phyloP scores from a whole-genome alignment of 2,329 filamentous ascomycete species.

The Hymenoscyphus scutula region DNA sequence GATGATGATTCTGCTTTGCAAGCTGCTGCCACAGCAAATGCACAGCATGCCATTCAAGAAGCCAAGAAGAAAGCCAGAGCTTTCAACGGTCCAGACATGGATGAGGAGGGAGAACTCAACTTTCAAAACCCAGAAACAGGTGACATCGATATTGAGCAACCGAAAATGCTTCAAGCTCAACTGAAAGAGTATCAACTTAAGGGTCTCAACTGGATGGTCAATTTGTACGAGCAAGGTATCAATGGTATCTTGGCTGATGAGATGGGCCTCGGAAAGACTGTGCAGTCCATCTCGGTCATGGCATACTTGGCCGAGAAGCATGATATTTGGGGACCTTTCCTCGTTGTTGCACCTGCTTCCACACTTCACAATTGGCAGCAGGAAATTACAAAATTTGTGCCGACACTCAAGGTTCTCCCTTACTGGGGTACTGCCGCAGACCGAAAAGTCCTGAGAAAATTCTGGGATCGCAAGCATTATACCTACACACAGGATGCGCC shows the following conservation, averaged over 20 bases:
- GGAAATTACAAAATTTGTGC: slow-evolving; percentile 93
- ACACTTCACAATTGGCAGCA: slow-evolving; percentile 99
- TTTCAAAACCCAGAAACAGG: slow-evolving; percentile 98
- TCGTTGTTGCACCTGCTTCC: slow-evolving; percentile 93
- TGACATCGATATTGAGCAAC: slow-evolving; percentile 90
- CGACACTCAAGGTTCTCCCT: slow-evolving; percentile 88
- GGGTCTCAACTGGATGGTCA: slow-evolving; percentile 98
- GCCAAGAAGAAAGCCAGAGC: slow-evolving; percentile 89
- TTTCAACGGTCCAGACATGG: slow-evolving; percentile 78
- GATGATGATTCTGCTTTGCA: slow-evolving; percentile 83
- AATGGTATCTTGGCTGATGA: slow-evolving; percentile 98
- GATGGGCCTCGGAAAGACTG: slow-evolving; percentile 99
- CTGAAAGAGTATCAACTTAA: slow-evolving; percentile 99
- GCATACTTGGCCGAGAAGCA: slow-evolving; percentile 95
- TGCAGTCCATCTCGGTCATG: slow-evolving; percentile 99
- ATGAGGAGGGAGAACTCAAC: slow-evolving; percentile 97
- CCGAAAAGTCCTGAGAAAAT: slow-evolving; percentile 93
- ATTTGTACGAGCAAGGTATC: slow-evolving; percentile 98
- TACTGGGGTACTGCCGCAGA: slow-evolving; percentile 97
- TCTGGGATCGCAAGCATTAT: slow-evolving; percentile 97
- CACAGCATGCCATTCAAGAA: slow-evolving; percentile 91
- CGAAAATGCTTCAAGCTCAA: slow-evolving; percentile 87
- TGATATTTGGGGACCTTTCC: slow-evolving; percentile 96
- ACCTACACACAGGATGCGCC: slow-evolving; percentile 91
- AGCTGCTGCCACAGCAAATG: slow-evolving; percentile 88